Evolutionary conservation across 331 rosid genomes (phyloP), one percentile per base, ranked within the genome.

Genomic region (Arachis monticola): DNA sequence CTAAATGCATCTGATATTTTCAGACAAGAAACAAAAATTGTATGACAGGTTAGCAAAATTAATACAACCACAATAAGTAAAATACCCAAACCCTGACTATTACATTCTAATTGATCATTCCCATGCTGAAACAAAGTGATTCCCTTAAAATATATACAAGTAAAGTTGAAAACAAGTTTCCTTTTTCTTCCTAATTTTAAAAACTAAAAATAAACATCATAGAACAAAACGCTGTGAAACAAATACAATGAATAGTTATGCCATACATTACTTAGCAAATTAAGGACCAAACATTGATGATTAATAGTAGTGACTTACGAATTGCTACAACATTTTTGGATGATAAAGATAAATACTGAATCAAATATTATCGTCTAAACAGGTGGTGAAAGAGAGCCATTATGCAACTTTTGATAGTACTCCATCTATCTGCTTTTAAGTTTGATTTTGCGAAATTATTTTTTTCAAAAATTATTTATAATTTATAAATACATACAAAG

Each of bases 1-100:
- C 88, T 86, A 52, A 90, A 83, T 74, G 97, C 97, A 93, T 93
- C 97, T 93, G 92, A 30, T 80, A 13, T 52, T 79, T 30, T 44
- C 58, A 78, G 73, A 56, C 31, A 69, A 70, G 14, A 30, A 35
- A 35, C 40, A 35, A 30, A 11, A 11, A 67, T 57, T 67, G 7
- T 59, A 61, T 48, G 67, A 47, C 69, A 56, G 30, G 4, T 47
- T 10, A 76, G 76, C 52, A 66, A 86, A 59, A 73, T 51, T 38
- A 66, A 79, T 5, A 79, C 32, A 63, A 72, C 58, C 59, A 44
- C 59, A 48, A 53, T 2, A 79, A 46, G 41, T 35, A 46, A 71
- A 76, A 60, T 72, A 72, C 66, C 67, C 10, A 13, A 0, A 53
- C 30, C 31, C 30, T 45, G 56, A 44, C 44, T 53, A 41, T 46